Percentiles rank a stretch among this genome's conserved stretches.
Conservation (phyloP, 1,284 basidiomycete species). For the Cronartium quercuum region DNA sequence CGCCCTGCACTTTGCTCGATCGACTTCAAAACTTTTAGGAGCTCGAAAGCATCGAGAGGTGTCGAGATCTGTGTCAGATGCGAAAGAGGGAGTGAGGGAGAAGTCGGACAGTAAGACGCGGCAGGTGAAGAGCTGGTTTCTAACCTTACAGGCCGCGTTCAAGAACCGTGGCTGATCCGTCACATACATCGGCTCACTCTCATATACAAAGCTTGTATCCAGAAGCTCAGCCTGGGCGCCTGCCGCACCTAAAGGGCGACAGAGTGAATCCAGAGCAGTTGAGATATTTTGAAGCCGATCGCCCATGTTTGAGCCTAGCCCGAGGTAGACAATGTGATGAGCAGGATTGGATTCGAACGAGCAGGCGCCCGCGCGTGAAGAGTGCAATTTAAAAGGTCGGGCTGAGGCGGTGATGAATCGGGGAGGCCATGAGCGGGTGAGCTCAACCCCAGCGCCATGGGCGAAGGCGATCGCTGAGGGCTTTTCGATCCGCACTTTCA, state of each 20-base stretch:
- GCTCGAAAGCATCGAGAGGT: slow-evolving; percentile 58
- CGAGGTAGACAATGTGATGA: slow-evolving; percentile 18
- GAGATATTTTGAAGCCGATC: slow-evolving; percentile 2
- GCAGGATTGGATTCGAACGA: neutral
- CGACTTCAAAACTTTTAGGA: slow-evolving; percentile 66
- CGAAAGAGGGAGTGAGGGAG: neutral
- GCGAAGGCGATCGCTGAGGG: neutral
- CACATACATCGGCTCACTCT: slow-evolving; percentile 93
- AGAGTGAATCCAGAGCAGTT: neutral
- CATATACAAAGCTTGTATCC: slow-evolving; percentile 85
- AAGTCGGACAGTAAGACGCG: neutral
- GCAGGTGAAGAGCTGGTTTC: slow-evolving; percentile 45
- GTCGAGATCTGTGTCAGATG: slow-evolving; percentile 61
- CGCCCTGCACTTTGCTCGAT: slow-evolving; percentile 74
- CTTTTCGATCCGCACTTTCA: neutral
- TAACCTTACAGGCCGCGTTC: slow-evolving; percentile 81
- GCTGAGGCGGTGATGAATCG: too few relatives aligned
- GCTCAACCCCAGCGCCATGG: neutral
- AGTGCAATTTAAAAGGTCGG: neutral
- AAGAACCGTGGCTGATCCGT: slow-evolving; percentile 80
- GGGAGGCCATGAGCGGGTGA: neutral
- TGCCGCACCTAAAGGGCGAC: neutral
- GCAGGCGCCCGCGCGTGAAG: neutral
- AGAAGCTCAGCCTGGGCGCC: slow-evolving; percentile 55
- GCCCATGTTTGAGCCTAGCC: slow-evolving; percentile 22